A percentile compares a stretch with the other conserved stretches of the same genome.
phyloP scores from a whole-genome alignment of 2,329 filamentous ascomycete genomes.

The Aspergillus pseudoterreus region DNA sequence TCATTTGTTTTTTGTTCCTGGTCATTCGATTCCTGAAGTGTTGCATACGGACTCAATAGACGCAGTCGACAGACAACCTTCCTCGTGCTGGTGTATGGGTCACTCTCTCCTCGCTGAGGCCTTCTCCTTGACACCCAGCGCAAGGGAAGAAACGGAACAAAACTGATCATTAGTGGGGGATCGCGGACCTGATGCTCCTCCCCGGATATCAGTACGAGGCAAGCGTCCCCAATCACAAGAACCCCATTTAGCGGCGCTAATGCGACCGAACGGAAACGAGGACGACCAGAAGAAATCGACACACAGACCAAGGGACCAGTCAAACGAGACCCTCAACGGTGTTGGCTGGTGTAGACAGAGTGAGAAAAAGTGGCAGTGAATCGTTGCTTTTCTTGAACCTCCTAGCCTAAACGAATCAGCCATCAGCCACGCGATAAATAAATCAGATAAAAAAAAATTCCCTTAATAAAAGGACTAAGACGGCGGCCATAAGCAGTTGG shows the following conservation, averaged over 20 bases:
- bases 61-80: too few relatives aligned
- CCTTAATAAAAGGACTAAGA: slow-evolving; percentile 4
- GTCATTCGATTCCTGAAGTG: too few relatives aligned
- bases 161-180: not conserved
- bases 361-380: not conserved
- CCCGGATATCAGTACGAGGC: not conserved
- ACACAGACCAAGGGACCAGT: not conserved
- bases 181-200: not conserved
- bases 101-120: too few relatives aligned
- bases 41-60: too few relatives aligned
- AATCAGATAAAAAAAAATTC: not conserved
- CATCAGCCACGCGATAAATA: slow-evolving; percentile 6
- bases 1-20: too few relatives aligned
- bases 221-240: not conserved
- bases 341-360: not conserved
- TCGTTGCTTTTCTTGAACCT: not conserved
- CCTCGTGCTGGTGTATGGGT: too few relatives aligned
- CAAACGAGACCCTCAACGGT: not conserved
- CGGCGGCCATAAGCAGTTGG: slow-evolving; percentile 9
- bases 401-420: not conserved
- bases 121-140: too few relatives aligned
- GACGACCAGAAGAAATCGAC: not conserved
- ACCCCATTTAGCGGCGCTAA: not conserved
- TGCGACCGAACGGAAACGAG: not conserved
- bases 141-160: too few relatives aligned